Evolutionary conservation across 345 rosid species (phyloP).

Genomic region (Noccaea bulbosa): DNA sequence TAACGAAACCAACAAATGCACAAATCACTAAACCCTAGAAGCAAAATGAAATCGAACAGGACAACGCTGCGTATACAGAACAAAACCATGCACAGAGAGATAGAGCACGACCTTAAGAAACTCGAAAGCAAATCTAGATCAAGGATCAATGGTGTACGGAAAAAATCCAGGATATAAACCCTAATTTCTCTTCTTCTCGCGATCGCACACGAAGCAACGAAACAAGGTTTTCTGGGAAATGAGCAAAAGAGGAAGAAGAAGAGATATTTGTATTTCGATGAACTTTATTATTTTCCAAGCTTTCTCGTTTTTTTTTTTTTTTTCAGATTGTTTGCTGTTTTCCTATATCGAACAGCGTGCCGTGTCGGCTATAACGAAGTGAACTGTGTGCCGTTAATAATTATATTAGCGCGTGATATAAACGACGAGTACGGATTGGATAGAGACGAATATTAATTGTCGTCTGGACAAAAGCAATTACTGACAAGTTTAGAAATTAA

Average conservation of each 20-base stretch:
- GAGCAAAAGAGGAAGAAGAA: conserved; percentile 40
- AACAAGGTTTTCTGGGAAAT: conserved; percentile 45
- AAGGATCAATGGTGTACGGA: conserved; percentile 36
- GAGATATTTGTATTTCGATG: conserved; percentile 43
- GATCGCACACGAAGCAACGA: conserved; percentile 42
- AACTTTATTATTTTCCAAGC: conserved; percentile 23
- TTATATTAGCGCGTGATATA: conserved; percentile 32
- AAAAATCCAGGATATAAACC: conserved; percentile 33
- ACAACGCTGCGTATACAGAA: conserved; percentile 25
- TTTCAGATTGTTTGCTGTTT: conserved; percentile 41
- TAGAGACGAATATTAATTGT: conserved; percentile 34
- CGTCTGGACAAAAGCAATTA: conserved; percentile 40
- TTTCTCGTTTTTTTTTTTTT: neutral
- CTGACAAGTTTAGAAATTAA: conserved; percentile 38
- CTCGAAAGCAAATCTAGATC: conserved; percentile 22
- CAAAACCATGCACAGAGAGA: conserved; percentile 44
- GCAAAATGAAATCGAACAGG: conserved; percentile 34
- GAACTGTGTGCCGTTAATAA: conserved; percentile 35
- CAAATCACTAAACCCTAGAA: conserved; percentile 46
- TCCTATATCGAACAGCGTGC: conserved; percentile 8
- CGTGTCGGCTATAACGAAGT: neutral
- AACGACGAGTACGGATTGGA: conserved; percentile 34
- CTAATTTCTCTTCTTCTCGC: conserved; percentile 37
- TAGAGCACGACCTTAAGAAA: conserved; percentile 32
- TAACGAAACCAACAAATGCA: conserved; percentile 19